Base-by-base conservation (phyloP, 192 early-diverging fungal species). In the Diversispora eburnea region DNA sequence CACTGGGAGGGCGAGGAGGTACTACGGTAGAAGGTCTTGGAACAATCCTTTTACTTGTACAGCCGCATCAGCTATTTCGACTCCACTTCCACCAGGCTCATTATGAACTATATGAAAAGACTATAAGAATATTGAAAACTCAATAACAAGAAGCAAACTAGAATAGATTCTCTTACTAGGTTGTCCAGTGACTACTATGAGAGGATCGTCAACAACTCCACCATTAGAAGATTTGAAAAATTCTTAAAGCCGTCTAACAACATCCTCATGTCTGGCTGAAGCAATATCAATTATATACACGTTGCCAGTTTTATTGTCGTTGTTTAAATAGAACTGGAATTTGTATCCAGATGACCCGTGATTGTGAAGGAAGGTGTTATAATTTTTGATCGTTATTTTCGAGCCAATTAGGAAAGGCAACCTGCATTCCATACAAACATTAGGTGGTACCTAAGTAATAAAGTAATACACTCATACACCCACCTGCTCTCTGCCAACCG, bases 371-470 rank as follows among this genome's bases (percentile, higher is more conserved):
- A 70, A 70, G n/a, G 68, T 57, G 39, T 58, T 70, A 46, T 67
- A 57, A 56, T 70, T 41, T 57, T 70, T 57, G n/a, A 70, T 57
- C 17, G 41, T 43, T 43, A 70, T 57, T 4, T 52, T 58, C 10
- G 52, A 57, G 67, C 54, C 55, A 57, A 70, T 58, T 57, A 45
- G 4, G 7, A 70, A 45, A 43, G 68, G 54, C 8, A 70, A 70
- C 43, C 68, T 70, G 33, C 49, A 43, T 56, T 70, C 49, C 67
- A 70, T 70, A 70, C 67, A 70, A 56, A 61, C 12, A 39, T 67
- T 67, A 67, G 15, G 15, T 66, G 45, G 64, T 46, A 49, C 43
- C 47, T 49, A 66, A 48, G 64, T 47, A 48, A 66, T 48, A 66
- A 67, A 19, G 0, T 67, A 47, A 67, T 51, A 17, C 19, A 22